Evolutionary conservation across 1,284 basidiomycete species (phyloP), one percentile per base, ranked within the genome.

Genomic region (Melampsora abietis-canadensis): DNA sequence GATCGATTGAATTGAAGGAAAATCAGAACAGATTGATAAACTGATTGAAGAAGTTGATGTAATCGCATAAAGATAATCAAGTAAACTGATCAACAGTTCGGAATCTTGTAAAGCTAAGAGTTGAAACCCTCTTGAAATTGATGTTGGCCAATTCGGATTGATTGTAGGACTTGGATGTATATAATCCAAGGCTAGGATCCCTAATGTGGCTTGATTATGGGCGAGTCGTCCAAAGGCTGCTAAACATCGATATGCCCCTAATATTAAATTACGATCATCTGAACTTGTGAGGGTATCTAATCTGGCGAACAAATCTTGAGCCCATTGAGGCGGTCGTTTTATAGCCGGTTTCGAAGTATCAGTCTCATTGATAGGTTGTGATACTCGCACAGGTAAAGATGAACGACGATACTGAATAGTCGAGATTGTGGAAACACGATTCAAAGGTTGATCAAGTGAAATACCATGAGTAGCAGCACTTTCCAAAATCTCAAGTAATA

Each of bases 401-500:
- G n/a, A 30, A 5, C 10, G 24, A 2, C 3, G 51, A n/a, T 27
- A 30, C 15, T 40, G 46, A 48, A 47, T 72, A 14, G 31, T 46
- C 6, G 61, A 37, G 12, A 19, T 40, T 6, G 2, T 51, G 2
- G 7, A 2, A 51, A 47, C 21, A 48, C 14, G 4, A 19, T 44
- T 46, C 12, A 66, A 5, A 46, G 44, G 44, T 30, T 47, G 68
- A 48, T 62, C 59, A 46, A 70, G 68, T 21, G 47, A 60, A 24
- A 65, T 44, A 24, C 40, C 40, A 17, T 65, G 69, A 40, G 62
- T 21, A 31, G 61, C 21, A 14, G 65, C 48, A 44, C 90, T 89
- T 79, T 89, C 89, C 74, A 92, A 84, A 79, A 87, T 87, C 70
- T 88, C 89, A 34, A 89, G 89, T 37, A 94, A 44, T n/a, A 65